Conservation (phyloP, 441 rosid genomes). For the Capsella rubella region DNA sequence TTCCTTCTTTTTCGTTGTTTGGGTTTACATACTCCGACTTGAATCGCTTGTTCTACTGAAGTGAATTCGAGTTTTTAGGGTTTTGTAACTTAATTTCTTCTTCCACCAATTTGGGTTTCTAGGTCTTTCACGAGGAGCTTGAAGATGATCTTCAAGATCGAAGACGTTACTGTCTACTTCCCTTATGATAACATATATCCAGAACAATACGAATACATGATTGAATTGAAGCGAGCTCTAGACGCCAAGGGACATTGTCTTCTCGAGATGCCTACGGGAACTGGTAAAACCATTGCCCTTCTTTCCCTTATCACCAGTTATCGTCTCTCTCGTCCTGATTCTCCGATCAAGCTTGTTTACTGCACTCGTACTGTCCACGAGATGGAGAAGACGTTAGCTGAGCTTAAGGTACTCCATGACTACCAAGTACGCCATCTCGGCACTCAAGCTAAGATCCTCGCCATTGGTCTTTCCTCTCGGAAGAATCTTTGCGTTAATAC, state of each 20-base stretch:
- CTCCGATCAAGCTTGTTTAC: conserved; percentile 83
- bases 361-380: conserved; percentile 98
- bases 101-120: not conserved
- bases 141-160: conserved; percentile 85
- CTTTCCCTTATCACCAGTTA: conserved; percentile 93
- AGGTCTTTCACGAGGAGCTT: conserved; percentile 17
- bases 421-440: conserved; percentile 77
- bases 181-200: conserved; percentile 94
- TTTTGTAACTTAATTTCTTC: not conserved
- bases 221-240: conserved; percentile 89
- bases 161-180: conserved; percentile 83
- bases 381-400: conserved; percentile 97
- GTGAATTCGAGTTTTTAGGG: conserved; percentile 23
- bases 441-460: conserved; percentile 72
- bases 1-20: not conserved
- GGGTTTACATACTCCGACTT: conserved; percentile 1
- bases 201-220: conserved; percentile 89
- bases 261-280: conserved; percentile 98
- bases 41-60: conserved; percentile 24
- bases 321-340: conserved; percentile 66
- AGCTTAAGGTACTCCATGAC: conserved; percentile 72
- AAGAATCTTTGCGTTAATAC: conserved; percentile 91
- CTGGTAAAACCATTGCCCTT: conserved; percentile 94
- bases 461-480: conserved; percentile 83
- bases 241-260: conserved; percentile 99